A percentile compares a stretch with the other conserved stretches of the same genome.
Evolutionary conservation across 2,329 filamentous ascomycete genomes (phyloP).

Genomic region (Clarireedia sp.): DNA sequence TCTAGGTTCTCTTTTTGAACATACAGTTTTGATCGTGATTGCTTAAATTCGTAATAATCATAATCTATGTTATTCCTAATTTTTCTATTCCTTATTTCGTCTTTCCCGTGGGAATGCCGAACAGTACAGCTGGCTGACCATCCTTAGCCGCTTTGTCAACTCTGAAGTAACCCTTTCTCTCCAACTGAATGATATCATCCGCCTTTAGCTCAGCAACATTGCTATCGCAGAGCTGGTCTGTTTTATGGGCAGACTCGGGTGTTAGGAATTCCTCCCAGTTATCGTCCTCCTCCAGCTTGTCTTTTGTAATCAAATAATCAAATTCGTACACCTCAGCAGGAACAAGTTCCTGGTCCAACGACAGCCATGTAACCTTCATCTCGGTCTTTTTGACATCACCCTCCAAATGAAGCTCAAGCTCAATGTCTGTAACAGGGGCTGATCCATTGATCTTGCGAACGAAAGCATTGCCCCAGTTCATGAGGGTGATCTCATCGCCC

Average conservation of each 20-base stretch:
- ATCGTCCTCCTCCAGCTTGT: constrained; percentile 85
- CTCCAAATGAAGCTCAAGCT: constrained; percentile 80
- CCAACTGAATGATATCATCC: constrained; percentile 90
- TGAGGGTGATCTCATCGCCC: constrained; percentile 87
- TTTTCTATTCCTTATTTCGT: constrained; percentile 19
- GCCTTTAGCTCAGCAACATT: constrained; percentile 72
- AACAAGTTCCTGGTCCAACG: constrained; percentile 68
- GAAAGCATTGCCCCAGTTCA: constrained; percentile 92
- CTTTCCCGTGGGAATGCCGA: constrained; percentile 64
- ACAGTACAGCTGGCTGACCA: constrained; percentile 54
- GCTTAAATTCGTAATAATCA: neutral
- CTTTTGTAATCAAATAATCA: constrained; percentile 91
- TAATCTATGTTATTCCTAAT: neutral
- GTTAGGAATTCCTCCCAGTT: constrained; percentile 75
- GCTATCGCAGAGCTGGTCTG: constrained; percentile 69
- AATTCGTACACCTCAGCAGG: constrained; percentile 87
- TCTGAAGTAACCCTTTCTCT: constrained; percentile 86
- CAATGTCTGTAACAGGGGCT: constrained; percentile 58
- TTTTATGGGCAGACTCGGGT: constrained; percentile 64
- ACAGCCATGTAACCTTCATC: constrained; percentile 96
- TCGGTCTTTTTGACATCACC: constrained; percentile 92
- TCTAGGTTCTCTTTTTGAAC: neutral
- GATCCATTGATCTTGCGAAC: constrained; percentile 58
- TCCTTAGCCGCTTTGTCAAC: constrained; percentile 60
- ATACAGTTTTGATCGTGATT: neutral